A percentile compares a stretch with the other conserved stretches of the same genome.
Conservation (phyloP, 257 asterid genomes). For the Nicotiana noctiflora region DNA sequence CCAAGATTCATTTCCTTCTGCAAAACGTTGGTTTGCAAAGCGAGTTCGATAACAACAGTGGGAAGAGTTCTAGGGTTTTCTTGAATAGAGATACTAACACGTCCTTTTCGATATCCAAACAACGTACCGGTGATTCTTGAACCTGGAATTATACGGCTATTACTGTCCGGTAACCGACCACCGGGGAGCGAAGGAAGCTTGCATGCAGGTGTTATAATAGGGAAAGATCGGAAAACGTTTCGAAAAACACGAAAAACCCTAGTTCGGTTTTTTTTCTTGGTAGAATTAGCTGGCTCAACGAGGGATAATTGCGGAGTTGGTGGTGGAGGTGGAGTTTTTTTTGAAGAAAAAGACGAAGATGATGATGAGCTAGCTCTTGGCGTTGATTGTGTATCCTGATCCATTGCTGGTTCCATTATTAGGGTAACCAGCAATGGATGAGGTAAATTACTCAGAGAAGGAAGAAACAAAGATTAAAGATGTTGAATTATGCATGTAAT, state of each 20-base stretch:
- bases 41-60: conserved; percentile 30
- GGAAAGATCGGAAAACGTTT: conserved; percentile 71
- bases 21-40: conserved; percentile 34
- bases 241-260: conserved; percentile 54
- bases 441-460: not conserved
- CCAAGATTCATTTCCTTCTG: conserved; percentile 41
- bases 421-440: conserved; percentile 4
- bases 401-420: not conserved
- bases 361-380: not conserved
- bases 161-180: conserved; percentile 13
- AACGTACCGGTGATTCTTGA: conserved; percentile 55
- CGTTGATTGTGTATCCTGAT: not conserved
- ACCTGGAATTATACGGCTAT: conserved; percentile 6
- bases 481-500: not conserved
- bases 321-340: not conserved
- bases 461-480: not conserved
- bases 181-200: conserved; percentile 60
- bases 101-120: conserved; percentile 53
- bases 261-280: conserved; percentile 26
- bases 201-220: conserved; percentile 63
- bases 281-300: conserved; percentile 43
- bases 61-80: conserved; percentile 40
- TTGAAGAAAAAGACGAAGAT: not conserved
- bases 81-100: conserved; percentile 41
- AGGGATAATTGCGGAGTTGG: conserved; percentile 34